A percentile compares a stretch with the other conserved stretches of the same genome.
Conservation (phyloP, 805 yeast species). For the Komagataella ulmi region DNA sequence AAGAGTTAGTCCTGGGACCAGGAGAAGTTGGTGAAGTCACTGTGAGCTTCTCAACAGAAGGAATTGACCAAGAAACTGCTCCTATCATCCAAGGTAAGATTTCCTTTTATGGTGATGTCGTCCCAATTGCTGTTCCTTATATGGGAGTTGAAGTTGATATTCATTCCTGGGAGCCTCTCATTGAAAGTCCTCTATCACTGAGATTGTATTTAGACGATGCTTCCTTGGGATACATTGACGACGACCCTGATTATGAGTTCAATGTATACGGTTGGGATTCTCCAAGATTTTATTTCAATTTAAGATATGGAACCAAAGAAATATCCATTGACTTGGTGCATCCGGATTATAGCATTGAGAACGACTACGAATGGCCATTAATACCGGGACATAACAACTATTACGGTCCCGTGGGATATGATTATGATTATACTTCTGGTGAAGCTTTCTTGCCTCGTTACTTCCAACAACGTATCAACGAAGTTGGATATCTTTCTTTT, state of each 20-base stretch:
- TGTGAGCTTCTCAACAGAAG: constrained; percentile 2
- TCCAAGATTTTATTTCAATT: constrained; percentile 3
- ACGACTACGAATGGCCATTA: constrained; percentile 1
- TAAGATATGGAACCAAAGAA: constrained; percentile 5
- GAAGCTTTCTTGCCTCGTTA: neutral
- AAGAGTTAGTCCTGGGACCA: constrained; percentile 1
- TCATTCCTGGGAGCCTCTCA: constrained; percentile 4
- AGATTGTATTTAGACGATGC: neutral
- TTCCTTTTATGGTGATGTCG: constrained; percentile 6
- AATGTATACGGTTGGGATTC: neutral
- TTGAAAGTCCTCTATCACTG: constrained; percentile 1
- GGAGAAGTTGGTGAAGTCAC: constrained; percentile 4
- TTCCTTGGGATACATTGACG: neutral
- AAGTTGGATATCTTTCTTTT: neutral
- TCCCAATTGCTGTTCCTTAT: constrained; percentile 7
- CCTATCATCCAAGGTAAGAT: constrained; percentile 7
- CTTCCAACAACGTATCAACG: neutral
- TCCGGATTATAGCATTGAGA: constrained; percentile 5
- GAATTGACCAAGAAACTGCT: neutral
- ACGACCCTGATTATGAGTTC: neutral
- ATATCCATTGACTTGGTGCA: constrained; percentile 6
- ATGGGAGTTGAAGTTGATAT: constrained; percentile 6
- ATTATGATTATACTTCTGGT: neutral
- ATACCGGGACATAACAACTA: neutral
- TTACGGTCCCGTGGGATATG: neutral